Percentiles rank a stretch among this genome's conserved stretches.
These are phyloP conservation scores for Fusarium sp. DNA, from an alignment of 2,329 filamentous ascomycete species.

Conservation along the genomic window DNA sequence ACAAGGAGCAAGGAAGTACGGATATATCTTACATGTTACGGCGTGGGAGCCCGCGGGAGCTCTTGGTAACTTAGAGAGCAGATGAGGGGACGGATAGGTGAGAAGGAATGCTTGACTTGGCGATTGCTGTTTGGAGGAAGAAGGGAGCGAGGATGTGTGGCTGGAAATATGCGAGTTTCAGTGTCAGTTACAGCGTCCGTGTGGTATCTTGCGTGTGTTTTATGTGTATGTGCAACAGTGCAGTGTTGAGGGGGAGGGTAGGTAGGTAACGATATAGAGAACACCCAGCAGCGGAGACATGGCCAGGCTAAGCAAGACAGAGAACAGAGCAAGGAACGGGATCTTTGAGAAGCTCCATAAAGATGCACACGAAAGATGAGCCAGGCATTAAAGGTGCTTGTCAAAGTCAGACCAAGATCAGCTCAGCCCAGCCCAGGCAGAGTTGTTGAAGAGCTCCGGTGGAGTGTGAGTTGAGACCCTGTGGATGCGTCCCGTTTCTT, in stretches of 20 bases:
- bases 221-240: constrained; percentile 28
- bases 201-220: constrained; percentile 30
- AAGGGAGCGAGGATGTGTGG: constrained; percentile 28
- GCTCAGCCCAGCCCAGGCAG: constrained; percentile 18
- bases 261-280: constrained; percentile 22
- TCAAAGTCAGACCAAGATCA: constrained; percentile 28
- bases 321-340: constrained; percentile 21
- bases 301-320: constrained; percentile 3
- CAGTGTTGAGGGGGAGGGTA: constrained; percentile 20
- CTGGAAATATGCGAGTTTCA: constrained; percentile 35
- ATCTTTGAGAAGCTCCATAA: constrained; percentile 21
- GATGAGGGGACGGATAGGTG: constrained; percentile 13
- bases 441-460: constrained; percentile 10
- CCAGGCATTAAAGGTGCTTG: constrained; percentile 19
- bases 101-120: constrained; percentile 10
- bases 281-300: constrained; percentile 14
- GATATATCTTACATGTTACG: constrained; percentile 49
- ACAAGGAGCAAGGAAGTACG: not conserved
- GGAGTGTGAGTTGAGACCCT: constrained; percentile 32
- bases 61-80: constrained; percentile 34
- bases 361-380: constrained; percentile 2
- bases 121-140: constrained; percentile 9
- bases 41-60: constrained; percentile 38
- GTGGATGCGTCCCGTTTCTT: constrained; percentile 9
- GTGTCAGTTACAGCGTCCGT: constrained; percentile 35